These are phyloP conservation scores for Globisporangium splendens DNA, from an alignment of 352 stramenopile genomes.

Conservation along the genomic window DNA sequence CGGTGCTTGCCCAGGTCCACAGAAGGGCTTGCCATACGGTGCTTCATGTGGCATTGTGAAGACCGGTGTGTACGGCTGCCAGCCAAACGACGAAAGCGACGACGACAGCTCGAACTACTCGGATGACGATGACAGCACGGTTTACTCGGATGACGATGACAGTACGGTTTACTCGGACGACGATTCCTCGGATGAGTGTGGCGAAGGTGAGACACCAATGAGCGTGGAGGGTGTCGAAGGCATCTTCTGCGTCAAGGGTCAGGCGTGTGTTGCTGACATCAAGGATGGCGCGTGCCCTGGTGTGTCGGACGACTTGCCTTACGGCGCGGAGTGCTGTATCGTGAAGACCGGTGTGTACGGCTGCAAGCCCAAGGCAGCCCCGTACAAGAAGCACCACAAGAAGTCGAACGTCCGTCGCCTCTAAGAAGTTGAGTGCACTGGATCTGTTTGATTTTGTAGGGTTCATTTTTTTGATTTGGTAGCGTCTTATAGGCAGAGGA, in stretches of 20 bases:
- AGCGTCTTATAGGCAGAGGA: too few relatives aligned
- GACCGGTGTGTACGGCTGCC: constrained; percentile 23
- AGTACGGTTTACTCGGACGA: neutral
- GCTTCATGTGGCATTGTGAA: constrained; percentile 18
- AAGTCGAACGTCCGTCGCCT: too few relatives aligned
- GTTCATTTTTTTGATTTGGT: too few relatives aligned
- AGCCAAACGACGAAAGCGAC: too few relatives aligned
- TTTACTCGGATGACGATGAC: neutral
- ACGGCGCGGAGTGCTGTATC: constrained; percentile 18
- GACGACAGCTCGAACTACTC: too few relatives aligned
- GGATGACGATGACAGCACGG: too few relatives aligned
- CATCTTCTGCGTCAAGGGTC: constrained; percentile 19
- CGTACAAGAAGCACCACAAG: too few relatives aligned
- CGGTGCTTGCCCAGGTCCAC: constrained; percentile 19
- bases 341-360: constrained; percentile 21
- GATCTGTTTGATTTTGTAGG: too few relatives aligned
- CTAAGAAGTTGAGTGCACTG: too few relatives aligned
- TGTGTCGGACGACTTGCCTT: constrained; percentile 10
- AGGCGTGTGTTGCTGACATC: constrained; percentile 14
- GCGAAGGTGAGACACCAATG: constrained; percentile 2
- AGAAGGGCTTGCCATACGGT: constrained; percentile 12
- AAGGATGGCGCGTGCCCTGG: constrained; percentile 17
- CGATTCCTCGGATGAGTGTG: neutral
- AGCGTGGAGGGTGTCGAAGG: constrained; percentile 17
- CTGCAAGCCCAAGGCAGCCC: constrained; percentile 14